phyloP scores from a whole-genome alignment of 2,329 filamentous ascomycete species.

The Aspergillus fumigatus region DNA sequence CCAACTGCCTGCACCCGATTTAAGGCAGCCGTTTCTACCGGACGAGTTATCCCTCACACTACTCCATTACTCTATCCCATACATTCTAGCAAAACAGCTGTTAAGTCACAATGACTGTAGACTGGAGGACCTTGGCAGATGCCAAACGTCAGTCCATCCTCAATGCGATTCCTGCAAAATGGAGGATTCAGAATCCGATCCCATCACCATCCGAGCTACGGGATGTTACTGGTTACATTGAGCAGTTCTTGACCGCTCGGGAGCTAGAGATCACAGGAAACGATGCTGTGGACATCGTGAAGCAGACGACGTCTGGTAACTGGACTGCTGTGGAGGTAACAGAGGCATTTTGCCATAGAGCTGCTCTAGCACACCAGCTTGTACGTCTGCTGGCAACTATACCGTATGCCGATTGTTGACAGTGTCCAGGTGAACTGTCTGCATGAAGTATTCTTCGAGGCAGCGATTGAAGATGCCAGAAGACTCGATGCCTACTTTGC shows the following conservation, averaged over 20 bases:
- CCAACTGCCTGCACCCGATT: neutral
- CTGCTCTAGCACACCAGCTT: constrained; percentile 56
- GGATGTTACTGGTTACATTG: constrained; percentile 56
- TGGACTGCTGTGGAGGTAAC: constrained; percentile 56
- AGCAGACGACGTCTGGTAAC: constrained; percentile 48
- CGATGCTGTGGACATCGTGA: constrained; percentile 53
- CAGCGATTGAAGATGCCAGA: constrained; percentile 47
- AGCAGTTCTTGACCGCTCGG: constrained; percentile 49
- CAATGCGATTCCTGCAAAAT: constrained; percentile 53
- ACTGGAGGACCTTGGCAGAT: constrained; percentile 49
- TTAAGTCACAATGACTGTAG: constrained; percentile 14
- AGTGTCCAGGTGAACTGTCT: constrained; percentile 43
- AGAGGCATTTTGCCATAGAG: constrained; percentile 54
- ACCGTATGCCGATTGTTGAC: neutral
- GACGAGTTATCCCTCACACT: neutral
- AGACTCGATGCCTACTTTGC: constrained; percentile 46
- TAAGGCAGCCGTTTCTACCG: neutral
- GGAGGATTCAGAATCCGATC: constrained; percentile 46
- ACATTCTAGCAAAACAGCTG: neutral
- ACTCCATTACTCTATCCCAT: neutral
- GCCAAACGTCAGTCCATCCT: constrained; percentile 53
- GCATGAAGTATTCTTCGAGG: constrained; percentile 52
- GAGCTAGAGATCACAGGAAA: constrained; percentile 61
- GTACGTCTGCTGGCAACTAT: constrained; percentile 26
- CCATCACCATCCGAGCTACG: constrained; percentile 50